These are phyloP conservation scores for Daldinia sp. DNA, from an alignment of 2,329 filamentous ascomycete genomes.

Conservation along the genomic window DNA sequence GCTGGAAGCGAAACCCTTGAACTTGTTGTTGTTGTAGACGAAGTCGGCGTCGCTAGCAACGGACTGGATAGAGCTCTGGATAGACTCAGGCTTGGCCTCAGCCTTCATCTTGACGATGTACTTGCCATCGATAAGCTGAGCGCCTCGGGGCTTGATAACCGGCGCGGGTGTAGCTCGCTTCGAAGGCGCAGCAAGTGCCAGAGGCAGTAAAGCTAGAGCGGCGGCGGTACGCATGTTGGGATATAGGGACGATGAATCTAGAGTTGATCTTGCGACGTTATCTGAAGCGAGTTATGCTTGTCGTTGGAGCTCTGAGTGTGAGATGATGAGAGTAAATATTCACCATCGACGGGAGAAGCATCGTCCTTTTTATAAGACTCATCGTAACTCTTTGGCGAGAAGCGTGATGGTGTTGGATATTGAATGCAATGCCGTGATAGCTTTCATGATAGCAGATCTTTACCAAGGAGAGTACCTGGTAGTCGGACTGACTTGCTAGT, in stretches of 20 bases:
- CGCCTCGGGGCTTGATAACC: slow-evolving; percentile 42
- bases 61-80: slow-evolving; percentile 45
- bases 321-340: slow-evolving; percentile 17
- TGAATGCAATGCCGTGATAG: slow-evolving; percentile 23
- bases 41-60: slow-evolving; percentile 46
- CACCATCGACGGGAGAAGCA: background rate
- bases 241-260: slow-evolving; percentile 9
- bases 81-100: slow-evolving; percentile 39
- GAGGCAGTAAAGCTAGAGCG: slow-evolving; percentile 42
- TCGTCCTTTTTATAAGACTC: slow-evolving; percentile 24
- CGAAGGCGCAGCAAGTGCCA: slow-evolving; percentile 45
- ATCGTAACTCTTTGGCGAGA: slow-evolving; percentile 1
- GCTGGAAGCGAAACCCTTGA: slow-evolving; percentile 54
- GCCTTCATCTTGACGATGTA: slow-evolving; percentile 58
- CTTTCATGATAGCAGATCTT: slow-evolving; percentile 30
- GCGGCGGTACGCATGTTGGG: slow-evolving; percentile 43
- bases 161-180: slow-evolving; percentile 44
- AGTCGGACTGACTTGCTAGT: slow-evolving; percentile 10
- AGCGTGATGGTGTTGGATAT: slow-evolving; percentile 4
- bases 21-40: slow-evolving; percentile 45
- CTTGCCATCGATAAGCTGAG: slow-evolving; percentile 47
- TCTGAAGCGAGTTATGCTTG: slow-evolving; percentile 18
- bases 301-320: slow-evolving; percentile 24
- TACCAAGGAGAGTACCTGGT: slow-evolving; percentile 21
- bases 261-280: slow-evolving; percentile 2